Base-by-base conservation (phyloP, 1,139 yeast species). In the Taphrina flavorubra region DNA sequence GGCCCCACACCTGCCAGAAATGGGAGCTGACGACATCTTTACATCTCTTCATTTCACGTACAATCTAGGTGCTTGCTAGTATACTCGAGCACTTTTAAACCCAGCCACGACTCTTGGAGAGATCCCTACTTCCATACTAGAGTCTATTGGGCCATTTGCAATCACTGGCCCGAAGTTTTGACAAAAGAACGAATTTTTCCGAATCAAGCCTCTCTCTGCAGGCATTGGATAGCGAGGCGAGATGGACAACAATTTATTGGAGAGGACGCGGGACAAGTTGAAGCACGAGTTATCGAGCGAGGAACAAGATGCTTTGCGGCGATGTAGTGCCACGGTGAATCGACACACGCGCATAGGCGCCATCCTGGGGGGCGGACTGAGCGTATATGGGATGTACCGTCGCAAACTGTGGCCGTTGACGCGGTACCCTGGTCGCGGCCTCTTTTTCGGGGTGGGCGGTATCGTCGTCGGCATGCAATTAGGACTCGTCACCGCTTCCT, bases 401-500 rank as follows among this genome's bases (percentile, higher is more conserved):
- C 44, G 61, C 14, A 63, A 63, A n/a, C 36, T 63, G 7, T 63
- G 67, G 67, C 67, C 67, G 14, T 20, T 63, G 36, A 20, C 60
- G 36, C 42, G 55, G 61, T 55, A 53, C 46, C 31, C 36, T 7
- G 60, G 46, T 8, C 67, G 67, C 40, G 67, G 46, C n/a, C 61
- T 55, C 49, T 63, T 63, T 39, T 63, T 63, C 55, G 51, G 51
- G 13, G 47, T 56, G 42, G 67, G 67, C n/a, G 58, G 61, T n/a
- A 55, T 57, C 51, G 61, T 63, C 36, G 61, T 63, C 16, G 67
- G 67, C 20, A 63, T 63, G 67, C 67, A 63, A 40, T 16, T 63
- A 1, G 67, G 67, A 7, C 55, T 55, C 25, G 67, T 63, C 8
- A 44, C 58, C 13, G 67, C 55, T 6, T 31, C 55, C 11, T 16